Evolutionary conservation across 1,284 basidiomycete genomes (phyloP), one percentile per base, ranked within the genome.

Genomic region (Ganoderma multipileum): DNA sequence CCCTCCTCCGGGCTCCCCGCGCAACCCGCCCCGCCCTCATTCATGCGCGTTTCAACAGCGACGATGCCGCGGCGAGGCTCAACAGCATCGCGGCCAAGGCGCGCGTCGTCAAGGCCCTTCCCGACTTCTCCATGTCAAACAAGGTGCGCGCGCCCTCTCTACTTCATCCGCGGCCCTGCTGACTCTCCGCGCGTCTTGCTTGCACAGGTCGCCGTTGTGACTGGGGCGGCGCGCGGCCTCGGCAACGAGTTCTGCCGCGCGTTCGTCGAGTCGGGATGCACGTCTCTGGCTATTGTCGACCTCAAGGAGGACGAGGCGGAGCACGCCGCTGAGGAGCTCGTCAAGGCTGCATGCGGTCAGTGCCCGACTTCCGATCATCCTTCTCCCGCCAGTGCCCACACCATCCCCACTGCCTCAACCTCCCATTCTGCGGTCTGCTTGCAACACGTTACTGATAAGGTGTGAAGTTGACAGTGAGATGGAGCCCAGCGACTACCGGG

Each of bases 221-320:
- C 97, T n/a, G 97, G 97, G 64, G 97, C 92, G 64, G 97, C 95
- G 20, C 87, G 94, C 75, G 97, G 97, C 16, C 83, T 98, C 44
- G 96, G 96, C 18, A 88, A 93, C 76, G 91, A 95, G 80, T 95
- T 98, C 80, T 95, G 94, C 75, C 89, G 91, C 65, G 95, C 95
- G 9, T 95, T 98, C 80, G 79, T 97, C 73, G 91, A 94, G 81
- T 94, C 94, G 23, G 96, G 95, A 64, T 95, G 95, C 79, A 92
- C 91, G 54, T 86, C 87, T 63, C 81, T 98, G 44, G 95, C 91
- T 52, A 89, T 98, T 74, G 82, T 98, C 66, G 97, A 99, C 81
- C 83, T 98, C 67, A 91, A 92, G 76, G 85, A 90, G 75, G 85
- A 84, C 2, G 94, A 96, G 67, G 92, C 92, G 0, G 81, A 89